These are phyloP conservation scores for Grigorovia yakushimaensis DNA, from an alignment of 805 yeast genomes.

Conservation along the genomic window DNA sequence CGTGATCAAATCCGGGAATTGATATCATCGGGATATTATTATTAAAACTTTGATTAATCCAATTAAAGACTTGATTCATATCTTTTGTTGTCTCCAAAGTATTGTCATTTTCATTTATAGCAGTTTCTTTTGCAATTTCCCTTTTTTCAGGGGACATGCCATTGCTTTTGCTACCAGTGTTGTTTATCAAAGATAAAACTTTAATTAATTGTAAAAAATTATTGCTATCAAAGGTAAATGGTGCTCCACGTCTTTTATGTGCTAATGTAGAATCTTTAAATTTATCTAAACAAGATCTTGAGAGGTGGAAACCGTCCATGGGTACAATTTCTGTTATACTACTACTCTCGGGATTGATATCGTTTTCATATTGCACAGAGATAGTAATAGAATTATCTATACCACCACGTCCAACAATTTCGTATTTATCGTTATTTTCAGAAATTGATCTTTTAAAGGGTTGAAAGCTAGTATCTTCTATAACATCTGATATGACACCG, in stretches of 20 bases:
- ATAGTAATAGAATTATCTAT: constrained; percentile 19
- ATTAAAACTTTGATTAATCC: constrained; percentile 14
- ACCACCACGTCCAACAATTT: constrained; percentile 26
- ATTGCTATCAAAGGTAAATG: constrained; percentile 69
- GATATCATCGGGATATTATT: constrained; percentile 29
- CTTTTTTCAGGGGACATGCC: constrained; percentile 13
- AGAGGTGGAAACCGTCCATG: constrained; percentile 74
- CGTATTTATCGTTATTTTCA: constrained; percentile 10
- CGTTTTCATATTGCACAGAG: background rate
- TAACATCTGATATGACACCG: constrained; percentile 13
- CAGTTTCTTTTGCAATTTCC: too few species aligned
- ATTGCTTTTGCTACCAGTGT: background rate
- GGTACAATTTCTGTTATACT: constrained; percentile 44
- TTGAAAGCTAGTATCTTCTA: constrained; percentile 16
- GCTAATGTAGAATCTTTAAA: constrained; percentile 52
- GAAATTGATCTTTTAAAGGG: constrained; percentile 11
- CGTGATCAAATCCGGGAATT: constrained; percentile 71
- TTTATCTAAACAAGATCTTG: constrained; percentile 36
- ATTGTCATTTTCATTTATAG: background rate
- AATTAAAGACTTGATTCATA: constrained; percentile 11
- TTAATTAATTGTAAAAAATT: constrained; percentile 17
- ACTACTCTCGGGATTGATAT: too few species aligned
- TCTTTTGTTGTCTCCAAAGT: too few species aligned
- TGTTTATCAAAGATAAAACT: background rate
- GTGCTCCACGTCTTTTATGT: constrained; percentile 65